These are phyloP conservation scores for Botryotinia calthae DNA, from an alignment of 2,329 filamentous ascomycete species.

Conservation along the genomic window DNA sequence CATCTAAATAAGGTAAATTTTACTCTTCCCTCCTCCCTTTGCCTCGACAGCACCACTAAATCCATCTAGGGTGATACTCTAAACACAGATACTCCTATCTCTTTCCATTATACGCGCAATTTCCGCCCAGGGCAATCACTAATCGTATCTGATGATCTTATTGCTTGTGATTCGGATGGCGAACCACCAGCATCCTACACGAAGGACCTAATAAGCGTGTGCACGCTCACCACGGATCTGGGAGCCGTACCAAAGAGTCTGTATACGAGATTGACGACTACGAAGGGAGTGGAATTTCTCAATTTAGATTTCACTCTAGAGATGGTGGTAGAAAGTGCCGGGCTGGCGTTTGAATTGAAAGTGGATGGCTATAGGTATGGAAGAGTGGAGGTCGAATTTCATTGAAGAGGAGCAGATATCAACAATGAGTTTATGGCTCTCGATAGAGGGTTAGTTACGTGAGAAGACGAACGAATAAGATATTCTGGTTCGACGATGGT, in stretches of 20 bases:
- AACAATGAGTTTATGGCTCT: no score
- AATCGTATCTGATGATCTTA: conserved; percentile 75
- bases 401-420: conserved; percentile 44
- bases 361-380: conserved; percentile 77
- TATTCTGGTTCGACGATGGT: no score
- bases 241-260: conserved; percentile 70
- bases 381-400: conserved; percentile 74
- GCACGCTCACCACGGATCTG: conserved; percentile 76
- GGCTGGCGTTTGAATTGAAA: conserved; percentile 73
- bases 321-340: conserved; percentile 78
- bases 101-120: conserved; percentile 83
- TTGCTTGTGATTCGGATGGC: conserved; percentile 67
- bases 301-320: conserved; percentile 80
- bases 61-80: conserved; percentile 63
- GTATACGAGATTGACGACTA: conserved; percentile 75
- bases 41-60: not conserved
- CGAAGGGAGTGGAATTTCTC: conserved; percentile 75
- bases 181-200: conserved; percentile 58
- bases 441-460: not conserved
- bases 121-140: conserved; percentile 75
- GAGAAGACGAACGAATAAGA: no score
- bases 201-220: conserved; percentile 66
- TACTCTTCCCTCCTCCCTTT: no score
- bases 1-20: conserved; percentile 66
- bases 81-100: conserved; percentile 70